Conservation (phyloP, 352 stramenopile genomes). For the Globisporangium perplexum region DNA sequence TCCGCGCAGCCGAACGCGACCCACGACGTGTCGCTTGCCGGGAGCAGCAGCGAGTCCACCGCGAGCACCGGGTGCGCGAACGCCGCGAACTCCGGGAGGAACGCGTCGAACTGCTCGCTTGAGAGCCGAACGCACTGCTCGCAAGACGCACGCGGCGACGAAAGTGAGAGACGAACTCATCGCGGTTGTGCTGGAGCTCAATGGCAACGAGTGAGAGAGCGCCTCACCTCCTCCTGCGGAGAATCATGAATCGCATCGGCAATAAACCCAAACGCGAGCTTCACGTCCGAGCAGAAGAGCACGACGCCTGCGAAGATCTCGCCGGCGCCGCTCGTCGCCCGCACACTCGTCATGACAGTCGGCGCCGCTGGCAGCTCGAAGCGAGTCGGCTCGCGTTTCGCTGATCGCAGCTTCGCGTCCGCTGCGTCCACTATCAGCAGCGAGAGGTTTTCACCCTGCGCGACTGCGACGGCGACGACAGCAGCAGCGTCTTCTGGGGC, state of each 20-base stretch:
- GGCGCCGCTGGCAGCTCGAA: constrained; percentile 59
- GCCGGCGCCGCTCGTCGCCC: constrained; percentile 16
- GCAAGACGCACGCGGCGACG: too few relatives aligned
- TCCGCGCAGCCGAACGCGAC: constrained; percentile 66
- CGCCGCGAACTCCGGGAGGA: constrained; percentile 63
- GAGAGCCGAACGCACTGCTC: constrained; percentile 39
- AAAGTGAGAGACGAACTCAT: too few relatives aligned
- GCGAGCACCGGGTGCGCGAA: constrained; percentile 52
- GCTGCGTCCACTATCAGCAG: constrained; percentile 19
- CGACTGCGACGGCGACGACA: constrained; percentile 51
- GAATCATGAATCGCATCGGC: constrained; percentile 5
- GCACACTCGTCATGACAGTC: constrained; percentile 41
- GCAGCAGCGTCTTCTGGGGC: constrained; percentile 12
- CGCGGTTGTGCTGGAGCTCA: too few relatives aligned
- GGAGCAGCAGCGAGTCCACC: constrained; percentile 28
- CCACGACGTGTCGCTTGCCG: constrained; percentile 26
- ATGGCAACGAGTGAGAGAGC: too few relatives aligned
- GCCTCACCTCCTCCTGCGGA: not conserved
- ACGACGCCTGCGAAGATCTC: constrained; percentile 55
- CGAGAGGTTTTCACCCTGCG: constrained; percentile 26
- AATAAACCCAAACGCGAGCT: constrained; percentile 61
- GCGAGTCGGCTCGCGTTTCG: constrained; percentile 15
- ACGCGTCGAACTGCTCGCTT: constrained; percentile 56
- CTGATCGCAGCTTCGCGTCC: not conserved
- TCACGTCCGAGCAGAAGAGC: constrained; percentile 46